Percentiles rank a stretch among this genome's conserved stretches.
Evolutionary conservation across 768 basidiomycete genomes (phyloP).

Genomic region (Lactarius sanguifluus): DNA sequence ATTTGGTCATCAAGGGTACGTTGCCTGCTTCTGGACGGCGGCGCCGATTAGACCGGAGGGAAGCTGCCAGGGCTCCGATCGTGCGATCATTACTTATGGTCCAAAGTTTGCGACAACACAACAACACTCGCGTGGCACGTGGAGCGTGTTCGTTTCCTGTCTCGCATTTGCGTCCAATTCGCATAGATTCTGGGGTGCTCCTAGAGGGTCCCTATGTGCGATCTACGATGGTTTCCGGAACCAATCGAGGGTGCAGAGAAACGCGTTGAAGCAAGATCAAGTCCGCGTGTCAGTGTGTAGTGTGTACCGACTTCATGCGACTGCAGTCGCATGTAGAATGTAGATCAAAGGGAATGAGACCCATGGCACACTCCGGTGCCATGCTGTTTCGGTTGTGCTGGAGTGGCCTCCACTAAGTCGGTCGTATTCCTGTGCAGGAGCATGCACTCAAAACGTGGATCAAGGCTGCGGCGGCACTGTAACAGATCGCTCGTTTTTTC

Average conservation of each 20-base stretch:
- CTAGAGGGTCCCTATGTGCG: neutral
- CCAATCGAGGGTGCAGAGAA: constrained; percentile 14
- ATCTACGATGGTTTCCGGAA: constrained; percentile 17
- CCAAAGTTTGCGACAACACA: neutral
- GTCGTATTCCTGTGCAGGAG: constrained; percentile 5
- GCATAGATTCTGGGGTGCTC: neutral
- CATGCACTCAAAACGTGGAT: constrained; percentile 24
- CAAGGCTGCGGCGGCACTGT: constrained; percentile 3
- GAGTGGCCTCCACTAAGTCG: neutral
- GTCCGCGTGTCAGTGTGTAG: constrained; percentile 9
- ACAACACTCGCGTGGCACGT: neutral
- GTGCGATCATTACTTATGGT: neutral
- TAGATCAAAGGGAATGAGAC: constrained; percentile 11
- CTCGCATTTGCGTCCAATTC: neutral
- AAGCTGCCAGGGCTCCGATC: constrained; percentile 15
- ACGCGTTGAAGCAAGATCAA: constrained; percentile 13
- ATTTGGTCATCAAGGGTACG: constrained; percentile 15
- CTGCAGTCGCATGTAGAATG: constrained; percentile 7
- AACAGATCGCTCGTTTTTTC: neutral
- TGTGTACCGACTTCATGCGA: neutral
- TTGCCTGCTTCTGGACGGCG: constrained; percentile 6
- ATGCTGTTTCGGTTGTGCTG: constrained; percentile 19
- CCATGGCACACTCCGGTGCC: neutral
- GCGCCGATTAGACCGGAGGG: constrained; percentile 15
- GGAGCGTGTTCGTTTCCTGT: constrained; percentile 1